Conservation (phyloP, 345 rosid species). For the Raphanus sativus region DNA sequence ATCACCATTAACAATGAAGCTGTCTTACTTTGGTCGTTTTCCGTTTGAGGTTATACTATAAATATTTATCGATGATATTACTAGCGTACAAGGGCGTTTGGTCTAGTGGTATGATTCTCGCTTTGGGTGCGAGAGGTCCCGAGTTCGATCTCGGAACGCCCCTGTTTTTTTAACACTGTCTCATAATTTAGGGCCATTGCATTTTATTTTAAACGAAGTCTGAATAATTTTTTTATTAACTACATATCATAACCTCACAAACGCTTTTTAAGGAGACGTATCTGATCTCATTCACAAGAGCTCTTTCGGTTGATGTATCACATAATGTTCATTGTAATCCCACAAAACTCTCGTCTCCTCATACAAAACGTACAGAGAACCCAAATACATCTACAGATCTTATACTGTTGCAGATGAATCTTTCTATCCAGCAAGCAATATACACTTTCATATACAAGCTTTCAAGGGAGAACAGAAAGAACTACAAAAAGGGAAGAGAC, state of each 20-base stretch:
- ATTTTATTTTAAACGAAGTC: not conserved
- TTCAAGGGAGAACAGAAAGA: conserved; percentile 1
- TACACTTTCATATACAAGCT: conserved; percentile 12
- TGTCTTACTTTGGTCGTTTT: not conserved
- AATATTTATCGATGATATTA: too few relatives aligned
- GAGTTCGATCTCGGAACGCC: conserved; percentile 68
- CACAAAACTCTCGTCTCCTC: not conserved
- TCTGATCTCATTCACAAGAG: not conserved
- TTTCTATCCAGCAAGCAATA: conserved; percentile 16
- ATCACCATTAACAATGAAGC: not conserved
- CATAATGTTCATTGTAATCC: not conserved
- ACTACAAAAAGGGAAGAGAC: conserved; percentile 8
- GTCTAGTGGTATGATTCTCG: conserved; percentile 94
- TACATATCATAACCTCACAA: not conserved
- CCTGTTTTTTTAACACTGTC: not conserved
- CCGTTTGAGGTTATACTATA: not conserved
- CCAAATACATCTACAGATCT: conserved; percentile 12
- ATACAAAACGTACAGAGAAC: conserved; percentile 19
- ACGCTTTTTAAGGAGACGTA: not conserved
- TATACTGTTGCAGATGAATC: not conserved
- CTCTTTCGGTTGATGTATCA: conserved; percentile 11
- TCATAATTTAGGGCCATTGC: not conserved
- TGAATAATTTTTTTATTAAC: not conserved
- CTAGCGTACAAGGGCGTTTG: conserved; percentile 48
- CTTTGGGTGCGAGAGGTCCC: conserved; percentile 94